Base-by-base conservation (phyloP, 176 grass and related monocot species). In the Neostapfia colusana region DNA sequence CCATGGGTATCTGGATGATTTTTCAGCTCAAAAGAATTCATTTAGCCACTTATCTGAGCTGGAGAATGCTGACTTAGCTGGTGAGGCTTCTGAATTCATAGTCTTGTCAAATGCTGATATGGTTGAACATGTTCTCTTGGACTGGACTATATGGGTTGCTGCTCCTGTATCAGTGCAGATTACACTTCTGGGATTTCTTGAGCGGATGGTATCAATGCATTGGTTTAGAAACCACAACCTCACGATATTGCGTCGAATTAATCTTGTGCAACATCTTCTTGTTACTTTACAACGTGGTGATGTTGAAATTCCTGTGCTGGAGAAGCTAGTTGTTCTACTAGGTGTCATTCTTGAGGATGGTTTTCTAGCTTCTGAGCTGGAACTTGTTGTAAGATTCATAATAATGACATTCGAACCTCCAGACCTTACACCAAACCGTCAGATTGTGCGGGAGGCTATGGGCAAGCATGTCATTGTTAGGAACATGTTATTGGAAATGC, bases 401-500 rank as follows among this genome's bases (percentile, higher is more conserved):
- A 99, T 93, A 44, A 95, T 99, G 96, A 99, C 96, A 69, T 99
- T 99, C 83, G 96, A 99, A 79, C 96, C 96, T 58, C 92, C 96
- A 77, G 85, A 89, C 69, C 77, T 87, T 38, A 88, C 80, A 62
- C 35, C 85, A 72, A 84, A 82, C 60, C 85, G 69, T 45, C 87
- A 89, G 72, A 88, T 95, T 87, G 85, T 88, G 49, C 83, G 85
- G 70, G 96, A 99, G 74, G 77, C 77, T 57, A 99, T 99, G 96
- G 92, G 96, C 69, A 99, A 99, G 61, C 96, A 99, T 82, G 79
- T 99, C 65, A 99, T 99, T 74, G 92, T 99, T 67, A 91, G 96
- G 69, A 95, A 99, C 74, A 99, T 99, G 92, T 77, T 99, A 74
- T 72, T 99, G 67, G 91, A 99, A 85, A 95, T 99, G 96, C 87